A percentile compares a stretch with the other conserved stretches of the same genome.
These are phyloP conservation scores for Zoysia japonica DNA, from an alignment of 176 grass and related monocot genomes.

Conservation along the genomic window DNA sequence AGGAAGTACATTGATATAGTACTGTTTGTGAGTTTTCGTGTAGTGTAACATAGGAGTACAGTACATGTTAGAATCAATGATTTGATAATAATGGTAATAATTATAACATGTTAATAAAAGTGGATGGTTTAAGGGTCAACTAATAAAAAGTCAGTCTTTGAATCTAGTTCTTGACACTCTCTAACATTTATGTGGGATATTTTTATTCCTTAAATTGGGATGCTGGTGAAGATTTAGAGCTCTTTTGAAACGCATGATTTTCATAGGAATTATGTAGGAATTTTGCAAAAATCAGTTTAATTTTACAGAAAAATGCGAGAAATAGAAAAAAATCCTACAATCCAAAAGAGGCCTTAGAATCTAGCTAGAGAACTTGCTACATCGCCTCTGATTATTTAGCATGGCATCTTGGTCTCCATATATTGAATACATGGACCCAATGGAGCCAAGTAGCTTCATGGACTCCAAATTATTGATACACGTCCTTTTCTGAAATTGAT, in stretches of 20 bases:
- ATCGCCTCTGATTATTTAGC: neutral
- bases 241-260: too few species aligned
- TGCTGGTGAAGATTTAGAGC: too few species aligned
- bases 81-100: neutral
- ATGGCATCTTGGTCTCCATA: conserved; percentile 27
- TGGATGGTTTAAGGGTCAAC: neutral
- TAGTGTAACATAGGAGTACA: neutral
- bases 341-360: neutral
- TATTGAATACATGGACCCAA: neutral
- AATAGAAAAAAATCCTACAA: too few species aligned
- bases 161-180: neutral
- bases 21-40: too few species aligned
- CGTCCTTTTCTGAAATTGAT: conserved; percentile 29
- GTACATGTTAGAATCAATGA: neutral
- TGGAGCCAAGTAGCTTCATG: conserved; percentile 17
- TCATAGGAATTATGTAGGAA: neutral
- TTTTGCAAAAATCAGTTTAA: too few species aligned
- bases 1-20: too few species aligned
- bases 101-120: neutral
- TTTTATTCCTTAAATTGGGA: neutral
- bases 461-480: conserved; percentile 27
- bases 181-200: neutral
- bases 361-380: neutral
- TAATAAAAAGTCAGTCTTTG: neutral
- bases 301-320: too few species aligned